Base-by-base conservation (phyloP, 2,329 filamentous ascomycete species). In the Neonectria neomacrospora region DNA sequence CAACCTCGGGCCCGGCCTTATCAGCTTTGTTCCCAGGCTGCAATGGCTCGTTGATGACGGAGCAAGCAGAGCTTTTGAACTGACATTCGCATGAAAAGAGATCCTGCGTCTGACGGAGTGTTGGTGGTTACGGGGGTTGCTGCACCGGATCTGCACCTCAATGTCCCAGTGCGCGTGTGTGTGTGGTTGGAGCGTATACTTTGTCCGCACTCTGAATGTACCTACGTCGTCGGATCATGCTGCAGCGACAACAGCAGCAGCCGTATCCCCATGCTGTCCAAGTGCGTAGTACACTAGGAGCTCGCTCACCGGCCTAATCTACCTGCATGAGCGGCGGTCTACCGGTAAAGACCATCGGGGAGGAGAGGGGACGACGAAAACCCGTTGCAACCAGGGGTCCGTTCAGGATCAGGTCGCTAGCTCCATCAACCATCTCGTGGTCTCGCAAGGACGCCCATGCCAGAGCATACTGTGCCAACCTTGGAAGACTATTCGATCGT, bases 381-480 rank as follows among this genome's bases (percentile, higher is more conserved):
- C 37, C 16, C 32, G 54, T 66, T 64, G 45, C 59, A 58, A 64
- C 65, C 63, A 67, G 68, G 68, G 58, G 37, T 41, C n/a, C 37
- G 37, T 63, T 57, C 54, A 56, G 54, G 45, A 48, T 51, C 41
- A 45, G 41, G 28, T 48, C 56, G 28, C 63, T 71, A 71, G 70
- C 47, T 65, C 47, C 59, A 63, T 72, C 58, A 51, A 61, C 56
- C 65, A 67, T 68, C 37, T 65, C 67, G 65, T 66, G 56, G 62
- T 62, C 56, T 60, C 39, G 51, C 67, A 72, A 51, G 70, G 68
- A 54, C 59, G 69, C 67, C 70, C 70, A 71, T 71, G 58, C 48
- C 61, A 47, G 48, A 59, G 37, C 65, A 59, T 70, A 72, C 70
- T 72, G 70, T 73, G 70, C 48, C 65, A 44, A 45, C 54, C 54